Base-by-base conservation (phyloP, 2,329 filamentous ascomycete genomes). In the Aspergillus fumigatiaffinis region DNA sequence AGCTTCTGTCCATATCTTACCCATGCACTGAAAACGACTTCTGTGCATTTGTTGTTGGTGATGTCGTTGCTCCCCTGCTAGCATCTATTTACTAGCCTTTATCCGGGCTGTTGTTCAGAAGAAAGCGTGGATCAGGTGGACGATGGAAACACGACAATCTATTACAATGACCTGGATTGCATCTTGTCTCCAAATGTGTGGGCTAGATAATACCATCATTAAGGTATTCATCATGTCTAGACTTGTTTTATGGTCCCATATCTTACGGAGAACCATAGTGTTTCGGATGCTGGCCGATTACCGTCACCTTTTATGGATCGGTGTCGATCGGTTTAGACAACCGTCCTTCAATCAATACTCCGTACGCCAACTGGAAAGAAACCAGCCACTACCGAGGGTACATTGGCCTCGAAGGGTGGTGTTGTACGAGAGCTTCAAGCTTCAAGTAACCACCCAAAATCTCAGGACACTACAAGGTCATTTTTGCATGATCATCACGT, bases 221-320 rank as follows among this genome's bases (percentile, higher is more conserved):
- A 26, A 26, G 25, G 25, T 26, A 12, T 44, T 35, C 20, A 46
- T 46, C 42, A 47, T 17, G 14, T 7, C 32, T 38, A 8, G 14
- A 14, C 14, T 35, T 17, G 32, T 3, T 6, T 17, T 48, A 47
- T n/a, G 47, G 50, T 42, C 35, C 38, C 14, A 10, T 42, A 47
- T 21, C 23, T 50, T n/a, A 29, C 47, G 4, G 23, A 35, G 20
- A 52, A 38, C n/a, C 17, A 53, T 28, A 46, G 28, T 53, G 41
- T 58, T 60, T 63, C 53, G 61, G 59, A 61, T 60, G 53, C 57
- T 60, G 59, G 51, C 61, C 59, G 59, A 57, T 60, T 47, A 51
- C 46, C 41, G 28, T 51, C 49, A 52, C 48, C 42, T 54, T 54
- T 46, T 46, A 54, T 50, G 41, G 57, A 48, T 53, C 44, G 25